Conservation (phyloP, 768 basidiomycete species). For the Mycena chlorophos region DNA sequence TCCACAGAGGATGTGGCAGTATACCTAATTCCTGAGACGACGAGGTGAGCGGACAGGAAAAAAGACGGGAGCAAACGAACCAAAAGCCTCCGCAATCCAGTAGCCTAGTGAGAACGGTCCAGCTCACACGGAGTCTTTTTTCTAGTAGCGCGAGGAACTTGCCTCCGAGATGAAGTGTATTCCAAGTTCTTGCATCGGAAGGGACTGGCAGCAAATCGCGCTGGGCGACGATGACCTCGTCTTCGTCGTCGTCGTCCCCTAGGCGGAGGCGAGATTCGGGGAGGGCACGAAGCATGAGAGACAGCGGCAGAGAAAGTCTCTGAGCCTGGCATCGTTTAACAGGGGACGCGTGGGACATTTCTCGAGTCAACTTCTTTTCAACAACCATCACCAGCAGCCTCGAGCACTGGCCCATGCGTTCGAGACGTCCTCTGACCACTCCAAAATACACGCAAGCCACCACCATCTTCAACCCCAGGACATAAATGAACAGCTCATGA, state of each 20-base stretch:
- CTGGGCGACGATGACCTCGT: slow-evolving; percentile 5
- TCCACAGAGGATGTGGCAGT: not conserved
- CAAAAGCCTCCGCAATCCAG: slow-evolving; percentile 26
- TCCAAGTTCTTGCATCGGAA: slow-evolving; percentile 17
- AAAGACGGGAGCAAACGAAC: not conserved
- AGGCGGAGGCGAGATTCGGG: not conserved
- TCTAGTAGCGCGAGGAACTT: not conserved
- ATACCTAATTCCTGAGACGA: slow-evolving; percentile 16
- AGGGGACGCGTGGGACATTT: not conserved
- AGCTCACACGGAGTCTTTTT: not conserved
- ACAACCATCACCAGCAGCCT: not conserved
- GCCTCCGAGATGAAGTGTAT: slow-evolving; percentile 15
- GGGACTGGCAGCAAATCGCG: slow-evolving; percentile 22
- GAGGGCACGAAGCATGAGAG: not conserved
- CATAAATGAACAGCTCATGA: no score
- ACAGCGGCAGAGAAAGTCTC: not conserved
- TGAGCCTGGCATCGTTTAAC: not conserved
- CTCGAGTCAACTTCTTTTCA: not conserved
- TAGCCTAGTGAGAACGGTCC: slow-evolving; percentile 8
- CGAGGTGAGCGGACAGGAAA: not conserved
- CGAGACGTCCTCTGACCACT: not conserved
- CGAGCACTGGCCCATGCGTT: not conserved
- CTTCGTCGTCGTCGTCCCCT: not conserved
- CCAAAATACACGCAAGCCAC: not conserved
- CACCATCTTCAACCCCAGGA: not conserved